Conservation (phyloP, 257 asterid genomes). For the Dorcoceras hygrometricum region DNA sequence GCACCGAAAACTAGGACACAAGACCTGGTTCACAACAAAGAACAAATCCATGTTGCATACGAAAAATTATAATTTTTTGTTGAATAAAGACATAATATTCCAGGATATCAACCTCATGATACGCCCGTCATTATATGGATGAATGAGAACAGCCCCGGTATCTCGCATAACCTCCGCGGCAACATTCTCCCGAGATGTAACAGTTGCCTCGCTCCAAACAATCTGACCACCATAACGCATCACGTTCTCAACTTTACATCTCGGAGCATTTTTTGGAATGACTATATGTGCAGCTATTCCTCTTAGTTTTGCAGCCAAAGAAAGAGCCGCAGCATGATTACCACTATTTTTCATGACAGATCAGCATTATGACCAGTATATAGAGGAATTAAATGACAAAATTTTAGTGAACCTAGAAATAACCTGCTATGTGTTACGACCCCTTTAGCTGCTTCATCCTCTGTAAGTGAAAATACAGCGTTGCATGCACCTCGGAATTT, state of each 20-base stretch:
- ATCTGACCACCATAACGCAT: constrained; percentile 79
- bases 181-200: constrained; percentile 76
- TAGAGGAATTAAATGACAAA: constrained; percentile 4
- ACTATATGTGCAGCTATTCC: constrained; percentile 86
- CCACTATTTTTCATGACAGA: constrained; percentile 50
- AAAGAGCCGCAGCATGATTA: constrained; percentile 95
- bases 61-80: too few relatives aligned
- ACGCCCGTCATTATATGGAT: constrained; percentile 82
- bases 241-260: constrained; percentile 92
- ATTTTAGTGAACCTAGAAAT: constrained; percentile 9
- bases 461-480: constrained; percentile 82
- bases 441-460: constrained; percentile 72
- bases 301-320: constrained; percentile 90
- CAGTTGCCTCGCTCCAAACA: constrained; percentile 70
- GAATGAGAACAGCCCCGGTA: constrained; percentile 75
- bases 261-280: constrained; percentile 81
- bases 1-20: not conserved
- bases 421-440: constrained; percentile 97
- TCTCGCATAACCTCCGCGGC: constrained; percentile 66
- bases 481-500: constrained; percentile 95
- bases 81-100: not conserved
- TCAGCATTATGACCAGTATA: constrained; percentile 21
- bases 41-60: too few relatives aligned
- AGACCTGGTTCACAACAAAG: too few relatives aligned
- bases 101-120: constrained; percentile 60